Conservation (phyloP, 352 stramenopile genomes). For the Phytophthora aleatoria region DNA sequence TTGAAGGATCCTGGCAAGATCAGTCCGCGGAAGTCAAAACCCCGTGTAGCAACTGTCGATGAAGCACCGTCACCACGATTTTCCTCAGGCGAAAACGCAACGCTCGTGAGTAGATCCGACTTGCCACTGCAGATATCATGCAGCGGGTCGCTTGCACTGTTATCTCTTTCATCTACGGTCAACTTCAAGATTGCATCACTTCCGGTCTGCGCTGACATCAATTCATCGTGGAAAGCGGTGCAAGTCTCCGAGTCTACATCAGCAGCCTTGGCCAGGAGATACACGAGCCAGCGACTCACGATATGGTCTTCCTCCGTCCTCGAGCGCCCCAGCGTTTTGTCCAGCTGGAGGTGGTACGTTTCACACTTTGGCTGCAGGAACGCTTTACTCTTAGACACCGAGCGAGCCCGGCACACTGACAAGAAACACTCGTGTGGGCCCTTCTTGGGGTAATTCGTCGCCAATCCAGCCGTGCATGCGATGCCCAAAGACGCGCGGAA, state of each 20-base stretch:
- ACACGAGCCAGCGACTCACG: conserved; percentile 72
- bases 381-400: neutral
- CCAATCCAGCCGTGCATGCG: conserved; percentile 73
- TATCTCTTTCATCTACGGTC: neutral
- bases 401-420: conserved; percentile 49
- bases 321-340: conserved; percentile 63
- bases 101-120: conserved; percentile 33
- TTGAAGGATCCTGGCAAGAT: conserved; percentile 87
- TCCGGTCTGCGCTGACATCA: conserved; percentile 36
- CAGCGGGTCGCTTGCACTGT: conserved; percentile 26
- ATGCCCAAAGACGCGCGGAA: conserved; percentile 60
- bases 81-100: conserved; percentile 51
- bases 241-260: conserved; percentile 40
- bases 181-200: conserved; percentile 37
- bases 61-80: neutral
- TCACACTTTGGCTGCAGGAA: conserved; percentile 42
- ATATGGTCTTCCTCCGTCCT: conserved; percentile 71
- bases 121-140: conserved; percentile 33
- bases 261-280: conserved; percentile 56
- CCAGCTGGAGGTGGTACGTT: conserved; percentile 68
- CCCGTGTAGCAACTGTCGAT: conserved; percentile 25
- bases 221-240: conserved; percentile 33
- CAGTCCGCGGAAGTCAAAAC: conserved; percentile 61
- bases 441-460: conserved; percentile 63
- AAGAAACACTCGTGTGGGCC: conserved; percentile 75